Conservation (phyloP, 2,329 filamentous ascomycete genomes). For the Alternaria dauci region DNA sequence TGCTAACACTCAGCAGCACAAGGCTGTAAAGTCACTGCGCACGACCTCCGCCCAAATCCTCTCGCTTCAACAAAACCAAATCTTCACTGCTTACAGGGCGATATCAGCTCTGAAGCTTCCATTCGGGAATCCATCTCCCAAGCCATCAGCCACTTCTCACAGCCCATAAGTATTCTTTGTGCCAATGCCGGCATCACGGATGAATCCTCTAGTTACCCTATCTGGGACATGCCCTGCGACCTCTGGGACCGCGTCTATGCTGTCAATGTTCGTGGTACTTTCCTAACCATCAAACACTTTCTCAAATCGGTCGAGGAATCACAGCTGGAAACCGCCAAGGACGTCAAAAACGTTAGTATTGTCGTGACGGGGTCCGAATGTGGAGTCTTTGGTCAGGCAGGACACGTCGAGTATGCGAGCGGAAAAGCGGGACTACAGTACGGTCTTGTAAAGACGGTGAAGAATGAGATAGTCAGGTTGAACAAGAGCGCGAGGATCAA, state of each 20-base stretch:
- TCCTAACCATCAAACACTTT: conserved; percentile 66
- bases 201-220: conserved; percentile 57
- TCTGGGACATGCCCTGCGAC: conserved; percentile 63
- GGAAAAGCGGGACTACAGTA: conserved; percentile 61
- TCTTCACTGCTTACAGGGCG: conserved; percentile 56
- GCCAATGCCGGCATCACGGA: conserved; percentile 64
- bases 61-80: conserved; percentile 38
- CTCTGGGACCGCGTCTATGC: conserved; percentile 62
- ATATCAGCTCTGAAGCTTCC: conserved; percentile 59
- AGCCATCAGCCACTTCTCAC: conserved; percentile 56
- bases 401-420: conserved; percentile 61
- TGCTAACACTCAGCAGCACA: conserved; percentile 50
- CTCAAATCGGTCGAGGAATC: conserved; percentile 53
- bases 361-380: conserved; percentile 64
- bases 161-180: conserved; percentile 61
- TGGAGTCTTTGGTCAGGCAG: conserved; percentile 61
- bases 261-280: conserved; percentile 62
- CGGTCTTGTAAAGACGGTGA: conserved; percentile 61
- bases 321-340: conserved; percentile 50
- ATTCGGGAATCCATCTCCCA: conserved; percentile 53
- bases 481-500: conserved; percentile 63
- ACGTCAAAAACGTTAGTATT: conserved; percentile 61
- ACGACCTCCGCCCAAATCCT: conserved; percentile 56
- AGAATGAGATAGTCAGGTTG: conserved; percentile 63
- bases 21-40: conserved; percentile 64